Conservation (phyloP, 768 basidiomycete species). For the Collybiopsis luxurians region DNA sequence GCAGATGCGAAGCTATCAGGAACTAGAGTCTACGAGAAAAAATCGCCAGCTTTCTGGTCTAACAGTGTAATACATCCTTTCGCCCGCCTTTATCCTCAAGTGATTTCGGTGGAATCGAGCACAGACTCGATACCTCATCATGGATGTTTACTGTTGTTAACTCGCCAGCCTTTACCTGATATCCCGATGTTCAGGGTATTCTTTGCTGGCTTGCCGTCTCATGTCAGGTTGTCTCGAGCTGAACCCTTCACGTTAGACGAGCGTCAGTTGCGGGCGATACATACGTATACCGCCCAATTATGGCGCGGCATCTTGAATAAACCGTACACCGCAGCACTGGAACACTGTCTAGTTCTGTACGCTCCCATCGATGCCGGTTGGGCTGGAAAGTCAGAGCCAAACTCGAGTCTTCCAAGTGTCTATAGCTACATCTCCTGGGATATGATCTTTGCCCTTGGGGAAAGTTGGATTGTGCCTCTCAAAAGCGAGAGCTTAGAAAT, state of each 20-base stretch:
- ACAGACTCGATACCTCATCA: conserved; percentile 32
- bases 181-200: conserved; percentile 60
- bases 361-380: conserved; percentile 52
- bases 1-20: conserved; percentile 32
- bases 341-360: conserved; percentile 62
- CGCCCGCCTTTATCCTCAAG: conserved; percentile 51
- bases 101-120: conserved; percentile 40
- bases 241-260: conserved; percentile 48
- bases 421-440: conserved; percentile 61
- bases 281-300: conserved; percentile 62
- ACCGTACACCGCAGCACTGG: conserved; percentile 50
- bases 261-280: conserved; percentile 44
- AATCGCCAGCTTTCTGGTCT: conserved; percentile 66
- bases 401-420: conserved; percentile 34
- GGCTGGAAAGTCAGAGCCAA: conserved; percentile 23
- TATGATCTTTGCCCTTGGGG: conserved; percentile 47
- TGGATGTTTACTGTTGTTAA: conserved; percentile 63
- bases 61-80: conserved; percentile 28
- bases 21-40: conserved; percentile 54
- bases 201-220: conserved; percentile 43
- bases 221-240: conserved; percentile 42
- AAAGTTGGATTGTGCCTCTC: conserved; percentile 51
- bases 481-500: conserved; percentile 31
- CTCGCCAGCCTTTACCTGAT: conserved; percentile 61
- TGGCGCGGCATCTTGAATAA: conserved; percentile 68